Conservation (phyloP, 768 basidiomycete genomes). For the Goffeauzyma gilvescens region DNA sequence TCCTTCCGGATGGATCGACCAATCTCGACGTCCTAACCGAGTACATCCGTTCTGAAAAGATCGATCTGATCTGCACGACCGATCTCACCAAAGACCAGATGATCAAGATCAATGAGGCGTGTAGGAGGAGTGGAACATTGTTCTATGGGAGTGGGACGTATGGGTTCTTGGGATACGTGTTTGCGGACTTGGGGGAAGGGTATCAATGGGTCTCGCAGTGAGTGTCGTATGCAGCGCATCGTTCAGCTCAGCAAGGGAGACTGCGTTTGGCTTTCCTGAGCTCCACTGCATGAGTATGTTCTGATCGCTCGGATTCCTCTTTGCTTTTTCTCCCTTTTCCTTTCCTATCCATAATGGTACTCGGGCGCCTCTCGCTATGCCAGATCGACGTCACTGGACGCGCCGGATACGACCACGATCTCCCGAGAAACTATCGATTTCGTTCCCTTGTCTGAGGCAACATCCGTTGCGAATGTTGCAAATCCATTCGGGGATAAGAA, state of each 20-base stretch:
- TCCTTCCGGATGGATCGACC: slow-evolving; percentile 25
- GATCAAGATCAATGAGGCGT: slow-evolving; percentile 66
- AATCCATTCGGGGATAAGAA: slow-evolving; percentile 51
- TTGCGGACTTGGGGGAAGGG: slow-evolving; percentile 60
- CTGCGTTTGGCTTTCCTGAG: background rate
- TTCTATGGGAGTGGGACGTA: slow-evolving; percentile 87
- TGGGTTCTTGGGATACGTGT: slow-evolving; percentile 79
- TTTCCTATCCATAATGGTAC: too few relatives aligned
- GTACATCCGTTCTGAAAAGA: slow-evolving; percentile 21
- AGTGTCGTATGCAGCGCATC: too few relatives aligned
- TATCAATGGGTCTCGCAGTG: slow-evolving; percentile 76
- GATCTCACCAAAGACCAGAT: slow-evolving; percentile 52
- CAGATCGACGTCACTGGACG: background rate
- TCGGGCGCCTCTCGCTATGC: too few relatives aligned
- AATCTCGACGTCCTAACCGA: slow-evolving; percentile 28
- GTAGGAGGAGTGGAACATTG: slow-evolving; percentile 51
- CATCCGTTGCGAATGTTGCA: too few relatives aligned
- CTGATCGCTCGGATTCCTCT: too few relatives aligned
- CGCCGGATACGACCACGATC: slow-evolving; percentile 20
- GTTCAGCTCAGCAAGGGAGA: too few relatives aligned
- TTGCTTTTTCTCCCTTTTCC: too few relatives aligned
- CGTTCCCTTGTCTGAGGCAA: slow-evolving; percentile 38
- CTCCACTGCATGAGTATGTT: slow-evolving; percentile 5
- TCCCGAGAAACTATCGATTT: slow-evolving; percentile 42
- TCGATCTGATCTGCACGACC: slow-evolving; percentile 69